Evolutionary conservation across 331 rosid genomes (phyloP).

Genomic region (Arachis monticola): DNA sequence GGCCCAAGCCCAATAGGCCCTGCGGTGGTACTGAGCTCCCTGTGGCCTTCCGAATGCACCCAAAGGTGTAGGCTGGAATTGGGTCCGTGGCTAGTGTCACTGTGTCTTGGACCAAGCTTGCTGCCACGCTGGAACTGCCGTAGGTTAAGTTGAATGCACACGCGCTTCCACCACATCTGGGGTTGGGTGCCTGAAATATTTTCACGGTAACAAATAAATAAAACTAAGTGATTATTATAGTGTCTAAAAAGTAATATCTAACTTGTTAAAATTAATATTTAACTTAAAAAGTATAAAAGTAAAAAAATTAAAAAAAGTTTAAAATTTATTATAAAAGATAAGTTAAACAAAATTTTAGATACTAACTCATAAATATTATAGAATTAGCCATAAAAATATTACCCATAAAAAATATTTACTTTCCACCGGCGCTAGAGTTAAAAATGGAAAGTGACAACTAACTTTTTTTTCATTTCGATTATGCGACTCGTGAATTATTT

Average conservation of each 20-base stretch:
- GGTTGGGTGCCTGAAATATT: slow-evolving; percentile 75
- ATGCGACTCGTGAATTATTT: slow-evolving; percentile 48
- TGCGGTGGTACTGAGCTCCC: slow-evolving; percentile 78
- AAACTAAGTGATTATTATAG: too few species aligned
- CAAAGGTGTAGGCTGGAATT: slow-evolving; percentile 71
- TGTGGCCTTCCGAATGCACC: slow-evolving; percentile 71
- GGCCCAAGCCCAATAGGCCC: slow-evolving; percentile 89
- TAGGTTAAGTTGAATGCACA: slow-evolving; percentile 85
- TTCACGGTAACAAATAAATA: slow-evolving; percentile 34
- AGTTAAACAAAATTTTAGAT: too few species aligned
- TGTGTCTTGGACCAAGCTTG: slow-evolving; percentile 72
- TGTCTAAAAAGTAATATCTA: too few species aligned
- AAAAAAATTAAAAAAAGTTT: too few species aligned
- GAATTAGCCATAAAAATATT: too few species aligned
- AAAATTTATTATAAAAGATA: too few species aligned
- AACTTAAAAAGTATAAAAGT: too few species aligned
- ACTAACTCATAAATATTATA: too few species aligned
- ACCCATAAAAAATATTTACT: neutral
- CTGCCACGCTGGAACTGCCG: slow-evolving; percentile 74
- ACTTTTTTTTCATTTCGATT: neutral
- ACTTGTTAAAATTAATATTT: too few species aligned
- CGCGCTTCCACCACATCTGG: slow-evolving; percentile 71
- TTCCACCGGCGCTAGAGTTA: neutral
- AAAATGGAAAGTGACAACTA: neutral
- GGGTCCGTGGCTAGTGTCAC: slow-evolving; percentile 69